These are phyloP conservation scores for Citrus sinensis DNA, from an alignment of 345 rosid genomes.

Conservation along the genomic window DVS_A1.0 CM039164.1:26593501-26594000, in stretches of 20 bases:
- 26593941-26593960: constrained; percentile 63
- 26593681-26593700: background rate
- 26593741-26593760: constrained; percentile 1
- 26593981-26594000: constrained; percentile 74
- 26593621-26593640: background rate
- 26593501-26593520: background rate
- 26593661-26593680: background rate
- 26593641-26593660: background rate
- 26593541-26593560: background rate
- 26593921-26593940: constrained; percentile 54
- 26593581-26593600: background rate
- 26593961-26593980: constrained; percentile 65
- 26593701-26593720: constrained; percentile 1
- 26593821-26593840: constrained; percentile 55
- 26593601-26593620: background rate
- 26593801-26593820: constrained; percentile 66
- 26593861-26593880: constrained; percentile 68
- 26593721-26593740: background rate
- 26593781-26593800: constrained; percentile 30
- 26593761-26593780: constrained; percentile 24
- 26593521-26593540: too few species aligned
- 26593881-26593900: constrained; percentile 77
- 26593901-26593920: constrained; percentile 47
- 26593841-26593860: constrained; percentile 81
- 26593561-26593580: background rate